Conservation (phyloP, 148 eudicot genomes). For the Camellia granthamiana region DNA sequence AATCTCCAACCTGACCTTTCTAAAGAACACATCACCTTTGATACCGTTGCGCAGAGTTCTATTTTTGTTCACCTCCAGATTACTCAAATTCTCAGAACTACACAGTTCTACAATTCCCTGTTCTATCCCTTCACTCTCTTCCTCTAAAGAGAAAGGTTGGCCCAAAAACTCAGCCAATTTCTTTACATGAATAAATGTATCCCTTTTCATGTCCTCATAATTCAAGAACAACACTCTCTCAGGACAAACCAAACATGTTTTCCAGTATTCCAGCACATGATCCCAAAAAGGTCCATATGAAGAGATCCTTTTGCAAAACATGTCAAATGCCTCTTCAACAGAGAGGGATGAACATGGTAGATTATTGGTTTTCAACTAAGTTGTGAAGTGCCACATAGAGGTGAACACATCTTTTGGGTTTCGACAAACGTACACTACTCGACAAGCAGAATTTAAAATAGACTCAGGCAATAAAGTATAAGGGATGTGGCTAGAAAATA, state of each 20-base stretch:
- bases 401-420: too few relatives aligned
- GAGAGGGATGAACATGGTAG: not conserved
- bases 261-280: not conserved
- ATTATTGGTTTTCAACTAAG: too few relatives aligned
- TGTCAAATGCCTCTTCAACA: not conserved
- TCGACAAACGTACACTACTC: too few relatives aligned
- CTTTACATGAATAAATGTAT: not conserved
- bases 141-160: not conserved
- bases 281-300: not conserved
- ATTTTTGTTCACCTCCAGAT: too few relatives aligned
- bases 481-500: slow-evolving; percentile 18
- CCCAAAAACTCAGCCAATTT: not conserved
- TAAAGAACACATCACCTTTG: too few relatives aligned
- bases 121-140: not conserved
- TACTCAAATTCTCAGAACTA: not conserved
- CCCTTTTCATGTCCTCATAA: not conserved
- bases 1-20: too few relatives aligned
- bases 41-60: not conserved
- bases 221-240: not conserved
- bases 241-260: not conserved
- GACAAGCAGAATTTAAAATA: too few relatives aligned
- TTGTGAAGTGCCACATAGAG: too few relatives aligned
- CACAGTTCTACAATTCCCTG: not conserved
- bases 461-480: too few relatives aligned
- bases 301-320: not conserved